Evolutionary conservation across 257 asterid genomes (phyloP).

Genomic region (Scutellaria baicalensis): DNA sequence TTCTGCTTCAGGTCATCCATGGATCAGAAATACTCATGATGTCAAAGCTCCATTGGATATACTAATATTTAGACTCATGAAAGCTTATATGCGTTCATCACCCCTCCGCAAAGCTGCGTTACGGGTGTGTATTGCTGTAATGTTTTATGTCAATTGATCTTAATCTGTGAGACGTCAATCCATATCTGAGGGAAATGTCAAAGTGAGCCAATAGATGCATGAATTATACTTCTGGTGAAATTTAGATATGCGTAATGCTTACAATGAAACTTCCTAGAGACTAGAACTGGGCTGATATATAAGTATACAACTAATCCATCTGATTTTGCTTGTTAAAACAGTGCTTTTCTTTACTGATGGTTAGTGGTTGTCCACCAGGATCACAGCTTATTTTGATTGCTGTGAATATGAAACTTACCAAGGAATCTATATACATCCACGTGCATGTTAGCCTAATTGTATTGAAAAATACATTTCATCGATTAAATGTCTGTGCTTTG

Average conservation of each 20-base stretch:
- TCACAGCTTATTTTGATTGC: not conserved
- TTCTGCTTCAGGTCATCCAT: slow-evolving; percentile 74
- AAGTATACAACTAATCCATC: not conserved
- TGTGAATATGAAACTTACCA: not conserved
- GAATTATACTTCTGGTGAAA: not conserved
- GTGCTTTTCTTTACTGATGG: not conserved
- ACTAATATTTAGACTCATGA: slow-evolving; percentile 66
- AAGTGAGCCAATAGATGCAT: not conserved
- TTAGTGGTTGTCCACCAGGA: not conserved
- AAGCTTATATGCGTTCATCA: slow-evolving; percentile 78
- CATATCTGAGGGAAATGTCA: not conserved
- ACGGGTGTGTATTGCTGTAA: slow-evolving; percentile 36
- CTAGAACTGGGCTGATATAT: not conserved
- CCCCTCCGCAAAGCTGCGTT: slow-evolving; percentile 87
- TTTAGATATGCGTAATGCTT: not conserved
- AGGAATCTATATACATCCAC: no score
- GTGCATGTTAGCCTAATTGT: not conserved
- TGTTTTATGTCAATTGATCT: not conserved
- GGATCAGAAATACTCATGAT: slow-evolving; percentile 51
- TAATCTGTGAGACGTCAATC: not conserved
- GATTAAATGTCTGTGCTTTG: not conserved
- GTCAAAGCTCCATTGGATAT: slow-evolving; percentile 67
- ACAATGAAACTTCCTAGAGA: not conserved
- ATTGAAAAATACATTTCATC: not conserved
- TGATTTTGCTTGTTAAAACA: not conserved